Base-by-base conservation (phyloP, 176 grass and related monocot species). In the Triticum timopheevii region DNA sequence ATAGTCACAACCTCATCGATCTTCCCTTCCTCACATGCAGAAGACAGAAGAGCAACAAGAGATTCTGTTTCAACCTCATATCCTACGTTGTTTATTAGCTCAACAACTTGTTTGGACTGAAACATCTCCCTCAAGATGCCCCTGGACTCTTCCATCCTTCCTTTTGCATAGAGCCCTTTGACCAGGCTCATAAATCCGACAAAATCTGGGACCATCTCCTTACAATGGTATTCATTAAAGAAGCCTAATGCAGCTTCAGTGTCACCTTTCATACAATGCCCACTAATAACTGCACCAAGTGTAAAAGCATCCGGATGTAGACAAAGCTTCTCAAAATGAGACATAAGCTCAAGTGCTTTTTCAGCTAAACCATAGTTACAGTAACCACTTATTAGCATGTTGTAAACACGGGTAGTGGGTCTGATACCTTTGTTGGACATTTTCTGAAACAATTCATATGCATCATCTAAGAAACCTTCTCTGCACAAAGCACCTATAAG, bases 131-230 rank as follows among this genome's bases (percentile, higher is more conserved):
- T 88, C 73, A 98, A 79, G 52, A 98, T 93, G 49, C 69, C 83
- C 81, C 95, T 95, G 24, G 93, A 88, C 88, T 98, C 91, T 82
- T 98, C 95, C 87, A 93, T 86, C 87, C 95, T 98, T 88, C 95
- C 95, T 88, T 94, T 98, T 50, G 89, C 77, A 59, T 93, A 95
- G 22, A 98, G 84, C 76, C 93, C 95, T 87, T 92, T 92, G 28
- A 92, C 38, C 42, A 98, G 81, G 79, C 90, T 89, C 87, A 95
- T 77, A 45, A 93, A 98, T 68, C 95, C 95, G 20, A 98, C 84
- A 83, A 95, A 98, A 90, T 94, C 90, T 82, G 95, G 95, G 61
- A 75, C 49, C 65, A 88, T 84, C 12, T 80, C 87, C 83, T 80
- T 90, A 74, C 61, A 86, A 73, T 3, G 77, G 84, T 87, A 89